Conservation (phyloP, 768 basidiomycete species). For the Trametes coccinea region DNA sequence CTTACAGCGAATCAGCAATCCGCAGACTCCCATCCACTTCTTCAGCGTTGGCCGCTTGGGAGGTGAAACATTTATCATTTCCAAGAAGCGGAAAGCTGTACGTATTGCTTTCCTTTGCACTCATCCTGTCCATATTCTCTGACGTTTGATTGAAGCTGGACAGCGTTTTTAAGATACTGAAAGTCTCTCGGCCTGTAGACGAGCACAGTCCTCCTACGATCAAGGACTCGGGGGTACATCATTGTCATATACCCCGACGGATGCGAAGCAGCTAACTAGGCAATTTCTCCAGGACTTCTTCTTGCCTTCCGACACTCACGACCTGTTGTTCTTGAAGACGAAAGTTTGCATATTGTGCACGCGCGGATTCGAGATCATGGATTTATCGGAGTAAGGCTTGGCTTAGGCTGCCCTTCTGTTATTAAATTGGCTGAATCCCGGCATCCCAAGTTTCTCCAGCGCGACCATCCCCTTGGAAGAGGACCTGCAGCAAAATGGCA, state of each 20-base stretch:
- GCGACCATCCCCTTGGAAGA: conserved; percentile 46
- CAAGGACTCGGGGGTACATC: conserved; percentile 9
- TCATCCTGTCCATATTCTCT: neutral
- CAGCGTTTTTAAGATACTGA: conserved; percentile 89
- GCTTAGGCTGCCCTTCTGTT: neutral
- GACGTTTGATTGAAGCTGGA: conserved; percentile 48
- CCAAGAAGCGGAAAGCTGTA: conserved; percentile 34
- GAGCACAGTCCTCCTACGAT: conserved; percentile 79
- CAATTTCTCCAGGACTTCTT: conserved; percentile 64
- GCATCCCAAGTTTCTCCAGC: conserved; percentile 34
- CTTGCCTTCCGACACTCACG: conserved; percentile 80
- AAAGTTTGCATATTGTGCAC: conserved; percentile 17
- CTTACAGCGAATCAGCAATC: conserved; percentile 42
- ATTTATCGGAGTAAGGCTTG: conserved; percentile 9
- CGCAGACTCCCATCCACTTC: conserved; percentile 46
- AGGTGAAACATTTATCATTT: conserved; percentile 47
- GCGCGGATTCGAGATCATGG: conserved; percentile 18
- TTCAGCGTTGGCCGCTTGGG: conserved; percentile 51
- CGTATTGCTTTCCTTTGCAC: neutral
- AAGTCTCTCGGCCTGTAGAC: conserved; percentile 82
- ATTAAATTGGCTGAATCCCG: neutral
- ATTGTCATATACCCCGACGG: neutral
- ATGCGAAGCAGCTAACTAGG: neutral
- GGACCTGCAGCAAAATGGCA: conserved; percentile 38
- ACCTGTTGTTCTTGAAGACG: conserved; percentile 30